Base-by-base conservation (phyloP, 805 yeast genomes). In the Myxozyma mucilagina region DNA sequence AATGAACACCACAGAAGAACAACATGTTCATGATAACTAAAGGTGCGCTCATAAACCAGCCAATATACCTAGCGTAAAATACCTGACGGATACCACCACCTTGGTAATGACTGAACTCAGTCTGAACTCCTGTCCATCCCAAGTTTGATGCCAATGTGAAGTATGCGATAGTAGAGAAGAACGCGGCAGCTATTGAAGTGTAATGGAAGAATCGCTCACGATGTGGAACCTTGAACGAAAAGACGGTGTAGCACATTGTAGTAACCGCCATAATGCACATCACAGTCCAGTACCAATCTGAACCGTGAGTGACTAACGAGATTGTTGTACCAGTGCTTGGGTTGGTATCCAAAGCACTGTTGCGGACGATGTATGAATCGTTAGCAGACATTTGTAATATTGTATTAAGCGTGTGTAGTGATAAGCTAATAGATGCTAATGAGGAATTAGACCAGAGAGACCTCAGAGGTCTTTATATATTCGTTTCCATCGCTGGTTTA, bases 231-330 rank as follows among this genome's bases (percentile, higher is more conserved):
- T 47, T 44, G 58, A 34, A 72, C 64, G 73, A 70, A 39, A 73
- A 53, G 34, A 64, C 66, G 45, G 69, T 63, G 65, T 67, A 63
- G 16, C 70, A 53, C 13, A 78, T 32, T 3, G 82, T 69, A 14
- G 78, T 69, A 0, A 78, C 51, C 18, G 76, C 76, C 67, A 83
- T 80, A 42, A 83, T 55, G 4, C 82, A 71, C 68, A 85, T 84
- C 13, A 76, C 85, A 0, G 89, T 80, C 88, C 88, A 85, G 65
- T 82, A 76, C 88, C 87, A 85, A 71, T 82, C 82, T 8, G 87
- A 83, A 70, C 90, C 89, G 67, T 81, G 83, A 14, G 70, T 63
- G 11, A 87, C 84, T 38, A 85, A 61, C 57, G 79, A 80, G 69
- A 83, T 79, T 64, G 83, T 31, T 24, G 49, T 36, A 18, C 61